Evolutionary conservation across 202 grass and related monocot species (phyloP), one percentile per base, ranked within the genome.

Genomic region (Musa balbisiana): DNA sequence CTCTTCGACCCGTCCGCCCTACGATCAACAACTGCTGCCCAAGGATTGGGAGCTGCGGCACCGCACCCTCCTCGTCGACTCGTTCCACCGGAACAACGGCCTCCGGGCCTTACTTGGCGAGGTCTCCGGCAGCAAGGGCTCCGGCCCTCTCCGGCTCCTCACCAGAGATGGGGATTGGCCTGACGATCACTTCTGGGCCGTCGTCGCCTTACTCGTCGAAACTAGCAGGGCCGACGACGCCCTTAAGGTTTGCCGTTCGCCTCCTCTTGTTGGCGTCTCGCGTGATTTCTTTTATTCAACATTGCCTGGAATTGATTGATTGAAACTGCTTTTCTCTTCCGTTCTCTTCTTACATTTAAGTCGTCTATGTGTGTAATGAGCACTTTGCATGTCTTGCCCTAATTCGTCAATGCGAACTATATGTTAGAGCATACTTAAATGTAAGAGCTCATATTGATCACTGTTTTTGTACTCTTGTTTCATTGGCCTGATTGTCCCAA

Each of bases 101-200:
- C 74, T 76, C 21, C 26, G 60, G 1, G 58, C 59, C 13, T 23
- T 76, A 43, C 58, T 76, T 1, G 19, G 33, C 1, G 60, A 25
- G 74, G 59, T 64, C 33, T 76, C 74, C 59, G 52, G 6, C 5
- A 76, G 43, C n/a, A 76, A 52, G n/a, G 59, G 49, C 20, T 25
- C 74, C n/a, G 17, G 12, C 59, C 2, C 73, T 62, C 9, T 62
- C 26, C 60, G 43, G 33, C 60, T 76, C 49, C 74, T 76, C 59
- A 43, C 13, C 24, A 63, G 49, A 25, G 74, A 76, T 64, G 74
- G 74, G 11, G 74, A 76, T 52, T 76, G 74, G 74, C 24, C 74
- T 1, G 26, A 52, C 9, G 74, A 76, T 33, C 15, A 52, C 9
- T 33, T 76, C 13, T 76, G 74, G 74, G 60, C 74, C 19, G 60